These are phyloP conservation scores for Tremellales sp. DNA, from an alignment of 1,284 basidiomycete species.

Conservation along the genomic window DNA sequence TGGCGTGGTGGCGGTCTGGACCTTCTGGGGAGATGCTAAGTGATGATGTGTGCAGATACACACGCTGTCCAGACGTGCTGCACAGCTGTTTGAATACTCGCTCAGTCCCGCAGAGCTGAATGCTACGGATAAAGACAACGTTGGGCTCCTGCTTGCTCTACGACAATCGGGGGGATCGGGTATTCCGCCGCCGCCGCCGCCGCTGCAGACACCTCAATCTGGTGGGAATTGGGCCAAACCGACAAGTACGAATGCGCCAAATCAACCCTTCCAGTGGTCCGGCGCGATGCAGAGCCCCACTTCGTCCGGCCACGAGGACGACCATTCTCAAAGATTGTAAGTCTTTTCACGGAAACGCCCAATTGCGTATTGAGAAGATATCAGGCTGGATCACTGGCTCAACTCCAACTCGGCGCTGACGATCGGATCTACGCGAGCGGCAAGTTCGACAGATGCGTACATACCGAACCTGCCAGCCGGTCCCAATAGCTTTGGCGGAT, in stretches of 20 bases:
- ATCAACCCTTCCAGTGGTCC: not conserved
- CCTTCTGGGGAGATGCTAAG: not conserved
- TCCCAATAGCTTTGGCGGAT: not conserved
- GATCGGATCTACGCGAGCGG: slow-evolving; percentile 22
- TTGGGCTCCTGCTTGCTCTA: slow-evolving; percentile 41
- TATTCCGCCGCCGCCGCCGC: not conserved
- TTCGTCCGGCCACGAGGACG: slow-evolving; percentile 40
- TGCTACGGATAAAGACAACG: slow-evolving; percentile 42
- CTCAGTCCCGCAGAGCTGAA: slow-evolving; percentile 40
- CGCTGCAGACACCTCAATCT: slow-evolving; percentile 8
- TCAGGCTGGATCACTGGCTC: slow-evolving; percentile 47
- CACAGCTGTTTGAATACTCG: slow-evolving; percentile 43
- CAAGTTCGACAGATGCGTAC: slow-evolving; percentile 7
- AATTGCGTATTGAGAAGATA: not conserved
- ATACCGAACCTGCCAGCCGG: too few relatives aligned
- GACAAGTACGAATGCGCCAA: not conserved
- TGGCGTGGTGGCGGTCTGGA: not conserved
- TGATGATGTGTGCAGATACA: slow-evolving; percentile 29
- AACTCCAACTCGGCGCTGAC: slow-evolving; percentile 41
- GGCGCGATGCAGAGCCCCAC: slow-evolving; percentile 23
- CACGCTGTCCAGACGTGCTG: slow-evolving; percentile 44
- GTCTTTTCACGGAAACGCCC: slow-evolving; percentile 4
- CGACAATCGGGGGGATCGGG: slow-evolving; percentile 21
- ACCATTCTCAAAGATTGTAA: slow-evolving; percentile 44
- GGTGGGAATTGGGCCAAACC: slow-evolving; percentile 1